phyloP scores from a whole-genome alignment of 169 alveolate species.

The Cytauxzoon felis region DNA sequence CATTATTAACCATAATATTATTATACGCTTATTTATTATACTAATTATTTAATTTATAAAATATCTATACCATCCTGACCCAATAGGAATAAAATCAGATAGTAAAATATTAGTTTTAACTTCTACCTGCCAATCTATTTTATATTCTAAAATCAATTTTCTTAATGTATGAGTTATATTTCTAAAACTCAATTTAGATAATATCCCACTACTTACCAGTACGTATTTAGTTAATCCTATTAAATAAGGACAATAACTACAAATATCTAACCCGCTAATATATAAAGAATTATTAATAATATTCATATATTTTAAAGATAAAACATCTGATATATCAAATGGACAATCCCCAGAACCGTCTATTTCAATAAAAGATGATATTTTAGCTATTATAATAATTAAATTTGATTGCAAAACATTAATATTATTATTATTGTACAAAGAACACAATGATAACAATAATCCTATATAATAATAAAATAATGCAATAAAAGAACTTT shows the following conservation, averaged over 20 bases:
- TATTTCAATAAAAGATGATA: background rate
- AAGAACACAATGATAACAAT: constrained; percentile 6
- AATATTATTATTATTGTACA: constrained; percentile 11
- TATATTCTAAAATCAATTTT: background rate
- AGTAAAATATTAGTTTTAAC: constrained; percentile 11
- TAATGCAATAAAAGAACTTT: background rate
- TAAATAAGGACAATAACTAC: constrained; percentile 8
- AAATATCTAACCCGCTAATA: background rate
- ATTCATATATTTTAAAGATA: constrained; percentile 1
- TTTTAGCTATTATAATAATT: background rate
- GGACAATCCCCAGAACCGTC: background rate
- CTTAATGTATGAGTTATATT: background rate
- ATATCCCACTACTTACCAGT: background rate
- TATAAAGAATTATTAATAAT: constrained; percentile 12
- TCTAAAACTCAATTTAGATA: constrained; percentile 23
- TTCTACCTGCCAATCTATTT: constrained; percentile 17
- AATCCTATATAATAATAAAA: constrained; percentile 20
- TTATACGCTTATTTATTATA: too few species aligned
- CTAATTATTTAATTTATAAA: background rate
- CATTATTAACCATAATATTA: too few species aligned
- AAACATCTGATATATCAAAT: background rate
- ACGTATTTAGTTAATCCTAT: constrained; percentile 12
- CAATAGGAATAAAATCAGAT: constrained; percentile 9
- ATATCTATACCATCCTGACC: constrained; percentile 32
- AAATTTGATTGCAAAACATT: constrained; percentile 13